Conservation (phyloP, 257 asterid species). For the Striga asiatica region DNA sequence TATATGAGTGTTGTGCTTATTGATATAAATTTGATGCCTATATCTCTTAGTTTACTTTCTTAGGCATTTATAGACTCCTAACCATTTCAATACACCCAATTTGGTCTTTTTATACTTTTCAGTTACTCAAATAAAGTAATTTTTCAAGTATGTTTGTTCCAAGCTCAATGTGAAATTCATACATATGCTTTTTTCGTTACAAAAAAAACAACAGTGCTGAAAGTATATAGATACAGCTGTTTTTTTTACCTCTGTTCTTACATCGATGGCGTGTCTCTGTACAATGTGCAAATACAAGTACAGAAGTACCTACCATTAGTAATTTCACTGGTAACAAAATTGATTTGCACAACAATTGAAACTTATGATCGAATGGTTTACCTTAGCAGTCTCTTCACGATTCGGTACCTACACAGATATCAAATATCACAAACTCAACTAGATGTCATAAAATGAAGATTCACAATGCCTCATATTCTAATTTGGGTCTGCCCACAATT, state of each 20-base stretch:
- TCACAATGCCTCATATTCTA: background rate
- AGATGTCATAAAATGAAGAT: background rate
- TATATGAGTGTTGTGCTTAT: too few relatives aligned
- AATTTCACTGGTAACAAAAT: background rate
- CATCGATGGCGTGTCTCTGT: constrained; percentile 57
- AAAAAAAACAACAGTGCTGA: background rate
- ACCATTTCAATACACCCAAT: too few relatives aligned
- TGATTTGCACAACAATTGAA: background rate
- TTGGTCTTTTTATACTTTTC: too few relatives aligned
- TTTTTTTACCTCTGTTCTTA: constrained; percentile 69
- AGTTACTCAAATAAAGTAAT: too few relatives aligned
- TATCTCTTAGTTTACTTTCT: too few relatives aligned
- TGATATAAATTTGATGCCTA: too few relatives aligned
- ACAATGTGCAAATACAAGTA: background rate
- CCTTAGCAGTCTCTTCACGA: constrained; percentile 38
- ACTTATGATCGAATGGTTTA: constrained; percentile 21
- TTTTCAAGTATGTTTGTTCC: too few relatives aligned
- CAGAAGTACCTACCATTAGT: background rate
- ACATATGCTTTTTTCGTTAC: background rate
- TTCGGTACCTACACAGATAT: constrained; percentile 30
- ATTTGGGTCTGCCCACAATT: background rate
- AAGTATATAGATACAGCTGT: background rate
- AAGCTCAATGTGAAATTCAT: background rate
- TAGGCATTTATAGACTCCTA: too few relatives aligned
- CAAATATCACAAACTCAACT: constrained; percentile 12